These are phyloP conservation scores for Parsonsia alboflavescens DNA, from an alignment of 257 asterid genomes.

Conservation along the genomic window DNA sequence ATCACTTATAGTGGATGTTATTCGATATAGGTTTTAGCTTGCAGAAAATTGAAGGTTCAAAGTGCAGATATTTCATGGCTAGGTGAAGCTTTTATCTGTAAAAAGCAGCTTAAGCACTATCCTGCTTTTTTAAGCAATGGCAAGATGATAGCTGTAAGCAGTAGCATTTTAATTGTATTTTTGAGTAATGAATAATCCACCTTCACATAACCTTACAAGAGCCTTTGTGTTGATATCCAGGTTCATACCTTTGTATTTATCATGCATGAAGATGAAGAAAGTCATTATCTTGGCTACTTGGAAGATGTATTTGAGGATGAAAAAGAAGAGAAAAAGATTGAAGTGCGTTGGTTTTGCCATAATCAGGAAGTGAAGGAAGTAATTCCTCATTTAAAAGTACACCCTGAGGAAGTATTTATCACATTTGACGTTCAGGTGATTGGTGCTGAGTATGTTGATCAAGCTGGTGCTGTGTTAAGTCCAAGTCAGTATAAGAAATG, in stretches of 20 bases:
- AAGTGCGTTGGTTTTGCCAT: slow-evolving; percentile 35
- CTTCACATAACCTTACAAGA: background rate
- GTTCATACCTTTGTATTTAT: slow-evolving; percentile 42
- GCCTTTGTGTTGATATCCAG: slow-evolving; percentile 26
- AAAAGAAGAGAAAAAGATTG: slow-evolving; percentile 35
- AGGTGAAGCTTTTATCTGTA: slow-evolving; percentile 45
- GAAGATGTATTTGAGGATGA: slow-evolving; percentile 55
- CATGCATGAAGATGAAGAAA: slow-evolving; percentile 21
- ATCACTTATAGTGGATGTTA: slow-evolving; percentile 5
- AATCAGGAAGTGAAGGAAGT: slow-evolving; percentile 30
- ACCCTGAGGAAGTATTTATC: slow-evolving; percentile 48
- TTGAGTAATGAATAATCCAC: background rate
- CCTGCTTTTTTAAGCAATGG: slow-evolving; percentile 34
- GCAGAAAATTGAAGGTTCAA: slow-evolving; percentile 17
- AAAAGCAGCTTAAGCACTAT: slow-evolving; percentile 48
- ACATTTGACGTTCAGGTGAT: slow-evolving; percentile 35
- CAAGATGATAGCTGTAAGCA: slow-evolving; percentile 40
- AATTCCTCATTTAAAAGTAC: slow-evolving; percentile 26
- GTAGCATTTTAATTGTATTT: background rate
- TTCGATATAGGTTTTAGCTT: slow-evolving; percentile 24
- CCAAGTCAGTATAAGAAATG: slow-evolving; percentile 44
- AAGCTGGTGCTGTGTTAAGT: slow-evolving; percentile 38
- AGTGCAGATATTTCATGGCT: slow-evolving; percentile 41
- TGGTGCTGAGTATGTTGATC: slow-evolving; percentile 32
- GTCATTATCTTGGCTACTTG: slow-evolving; percentile 41